Percentiles rank a stretch among this genome's conserved stretches.
Conservation (phyloP, 2,329 filamentous ascomycete genomes). For the Arthrobotrys pseudoclavata region DNA sequence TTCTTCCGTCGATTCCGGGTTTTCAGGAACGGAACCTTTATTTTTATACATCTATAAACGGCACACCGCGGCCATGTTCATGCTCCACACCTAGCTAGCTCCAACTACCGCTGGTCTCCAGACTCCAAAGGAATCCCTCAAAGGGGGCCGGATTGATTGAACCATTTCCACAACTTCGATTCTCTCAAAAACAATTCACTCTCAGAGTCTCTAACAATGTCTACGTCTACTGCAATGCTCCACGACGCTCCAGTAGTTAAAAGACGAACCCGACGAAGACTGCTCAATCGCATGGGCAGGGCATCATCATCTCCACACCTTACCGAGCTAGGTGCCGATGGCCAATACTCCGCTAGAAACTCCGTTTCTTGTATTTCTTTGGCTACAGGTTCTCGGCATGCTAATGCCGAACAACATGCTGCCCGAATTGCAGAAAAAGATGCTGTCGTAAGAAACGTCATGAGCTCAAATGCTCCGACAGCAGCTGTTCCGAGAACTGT, state of each 20-base stretch:
- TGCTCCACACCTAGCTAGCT: conserved; percentile 11
- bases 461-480: conserved; percentile 39
- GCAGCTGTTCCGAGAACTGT: conserved; percentile 26
- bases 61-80: conserved; percentile 13
- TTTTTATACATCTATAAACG: conserved; percentile 10
- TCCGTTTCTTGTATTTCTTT: conserved; percentile 56
- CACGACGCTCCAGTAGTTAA: conserved; percentile 53
- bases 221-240: conserved; percentile 26
- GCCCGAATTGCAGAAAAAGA: conserved; percentile 49
- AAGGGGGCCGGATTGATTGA: conserved; percentile 28
- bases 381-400: conserved; percentile 29
- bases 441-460: conserved; percentile 45
- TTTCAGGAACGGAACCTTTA: conserved; percentile 16
- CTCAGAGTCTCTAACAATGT: background rate
- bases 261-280: conserved; percentile 36
- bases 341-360: conserved; percentile 50
- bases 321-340: conserved; percentile 39
- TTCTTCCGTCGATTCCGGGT: conserved; percentile 26
- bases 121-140: conserved; percentile 14
- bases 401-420: conserved; percentile 29
- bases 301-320: conserved; percentile 57
- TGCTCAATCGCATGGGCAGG: conserved; percentile 52
- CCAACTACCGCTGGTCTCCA: conserved; percentile 13
- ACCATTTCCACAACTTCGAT: conserved; percentile 2
- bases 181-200: conserved; percentile 11